Base-by-base conservation (phyloP, 2,329 filamentous ascomycete species). In the Acephala macrosclerotiorum region DNA sequence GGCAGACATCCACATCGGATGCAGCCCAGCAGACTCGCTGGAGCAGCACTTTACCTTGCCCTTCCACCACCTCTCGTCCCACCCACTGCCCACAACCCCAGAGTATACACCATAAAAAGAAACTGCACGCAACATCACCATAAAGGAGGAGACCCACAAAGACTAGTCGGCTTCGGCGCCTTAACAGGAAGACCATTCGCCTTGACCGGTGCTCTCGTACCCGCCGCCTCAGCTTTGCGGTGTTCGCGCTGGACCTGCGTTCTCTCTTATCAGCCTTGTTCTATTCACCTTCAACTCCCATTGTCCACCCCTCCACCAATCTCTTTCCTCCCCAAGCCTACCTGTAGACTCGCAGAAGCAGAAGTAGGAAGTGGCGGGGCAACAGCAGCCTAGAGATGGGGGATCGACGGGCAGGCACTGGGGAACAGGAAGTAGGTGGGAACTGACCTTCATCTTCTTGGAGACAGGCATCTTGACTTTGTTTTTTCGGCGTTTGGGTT, bases 161-260 rank as follows among this genome's bases (percentile, higher is more conserved):
- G 81, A 9, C 80, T 81, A 35, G 80, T 84, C n/a, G 80, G 80
- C 79, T 85, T 86, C 0, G 82, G 79, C 0, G 83, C 65, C 79
- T 87, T 87, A 68, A 85, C 83, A 1, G 84, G 84, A 1, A 84
- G 79, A 33, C 84, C 84, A 69, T 87, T 86, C 20, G 83, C 75
- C 76, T 86, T 85, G 66, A 86, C 83, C 0, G 83, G 79, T 38
- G 81, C 79, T 58, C 84, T 81, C 61, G 84, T 87, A 66, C 84
- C 84, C 35, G 83, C 84, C 33, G 80, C 81, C 3, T 87, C 84
- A 49, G 81, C 84, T 69, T 81, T 83, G 73, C 85, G 84, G 77
- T 87, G 84, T 76, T 87, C 84, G 74, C 82, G 82, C 71, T 80
- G 78, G 71, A 84, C 79, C 80, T 85, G 73, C 53, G 40, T 20